phyloP scores from a whole-genome alignment of 2,329 filamentous ascomycete genomes.

The Thermochaetoides dissita region DNA sequence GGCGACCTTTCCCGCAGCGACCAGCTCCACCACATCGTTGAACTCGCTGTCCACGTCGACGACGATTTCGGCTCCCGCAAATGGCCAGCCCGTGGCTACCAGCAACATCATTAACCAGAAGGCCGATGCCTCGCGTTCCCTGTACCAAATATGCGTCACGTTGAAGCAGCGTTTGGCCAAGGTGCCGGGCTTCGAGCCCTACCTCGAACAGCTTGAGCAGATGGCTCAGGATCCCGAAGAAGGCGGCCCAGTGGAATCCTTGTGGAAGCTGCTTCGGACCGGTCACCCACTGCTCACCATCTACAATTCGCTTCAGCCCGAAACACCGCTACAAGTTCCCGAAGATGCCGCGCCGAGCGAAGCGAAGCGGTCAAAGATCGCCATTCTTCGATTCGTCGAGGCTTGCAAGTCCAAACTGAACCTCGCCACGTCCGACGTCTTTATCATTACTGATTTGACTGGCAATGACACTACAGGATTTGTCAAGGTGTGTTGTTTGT shows the following conservation, averaged over 20 bases:
- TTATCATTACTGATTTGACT: constrained; percentile 76
- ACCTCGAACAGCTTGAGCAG: constrained; percentile 56
- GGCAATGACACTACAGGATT: constrained; percentile 94
- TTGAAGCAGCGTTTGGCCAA: constrained; percentile 68
- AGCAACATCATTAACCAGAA: constrained; percentile 96
- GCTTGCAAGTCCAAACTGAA: constrained; percentile 73
- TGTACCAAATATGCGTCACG: constrained; percentile 89
- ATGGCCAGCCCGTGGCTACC: constrained; percentile 56
- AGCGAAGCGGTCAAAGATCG: constrained; percentile 68
- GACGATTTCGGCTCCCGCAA: constrained; percentile 27
- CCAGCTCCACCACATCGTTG: constrained; percentile 39
- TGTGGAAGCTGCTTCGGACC: constrained; percentile 76
- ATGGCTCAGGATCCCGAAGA: constrained; percentile 45
- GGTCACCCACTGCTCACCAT: constrained; percentile 77
- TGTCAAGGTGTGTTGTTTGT: constrained; percentile 53
- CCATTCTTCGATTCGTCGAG: constrained; percentile 84
- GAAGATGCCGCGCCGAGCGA: constrained; percentile 40
- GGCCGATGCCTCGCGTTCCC: constrained; percentile 77
- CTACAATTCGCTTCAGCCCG: constrained; percentile 72
- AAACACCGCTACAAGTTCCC: constrained; percentile 53
- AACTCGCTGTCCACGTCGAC: constrained; percentile 32
- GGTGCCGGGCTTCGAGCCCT: constrained; percentile 69
- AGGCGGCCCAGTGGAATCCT: constrained; percentile 71
- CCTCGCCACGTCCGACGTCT: constrained; percentile 69
- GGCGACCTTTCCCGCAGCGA: constrained; percentile 36